Conservation (phyloP, 1,284 basidiomycete genomes). For the Puccinia brachypodii region DNA sequence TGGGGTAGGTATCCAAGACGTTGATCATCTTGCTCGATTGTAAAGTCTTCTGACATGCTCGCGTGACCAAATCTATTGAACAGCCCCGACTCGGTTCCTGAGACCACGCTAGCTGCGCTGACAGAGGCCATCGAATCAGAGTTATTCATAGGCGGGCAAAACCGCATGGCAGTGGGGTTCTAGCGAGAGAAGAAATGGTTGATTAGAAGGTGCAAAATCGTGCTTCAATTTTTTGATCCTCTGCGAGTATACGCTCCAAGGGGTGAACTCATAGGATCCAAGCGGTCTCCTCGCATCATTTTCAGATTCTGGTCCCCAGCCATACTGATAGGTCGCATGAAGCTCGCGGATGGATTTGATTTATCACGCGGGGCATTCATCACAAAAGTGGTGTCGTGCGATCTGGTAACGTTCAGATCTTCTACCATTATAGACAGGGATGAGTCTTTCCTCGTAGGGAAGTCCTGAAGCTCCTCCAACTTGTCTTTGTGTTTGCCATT, state of each 20-base stretch:
- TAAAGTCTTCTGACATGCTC: conserved; percentile 10
- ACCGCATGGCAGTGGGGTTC: conserved; percentile 24
- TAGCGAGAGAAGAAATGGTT: neutral
- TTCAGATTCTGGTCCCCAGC: conserved; percentile 32
- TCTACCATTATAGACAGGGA: conserved; percentile 9
- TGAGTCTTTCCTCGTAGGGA: neutral
- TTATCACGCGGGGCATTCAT: neutral
- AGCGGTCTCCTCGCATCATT: conserved; percentile 42
- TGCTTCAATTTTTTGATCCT: neutral
- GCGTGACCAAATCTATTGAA: neutral
- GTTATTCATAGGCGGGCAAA: neutral
- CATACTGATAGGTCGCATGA: conserved; percentile 44
- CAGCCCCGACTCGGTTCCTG: neutral
- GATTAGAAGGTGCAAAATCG: neutral
- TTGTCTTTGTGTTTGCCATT: neutral
- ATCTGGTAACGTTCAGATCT: neutral
- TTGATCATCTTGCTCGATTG: conserved; percentile 10
- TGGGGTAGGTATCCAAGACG: conserved; percentile 38
- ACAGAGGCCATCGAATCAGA: conserved; percentile 11
- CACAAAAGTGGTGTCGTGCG: neutral
- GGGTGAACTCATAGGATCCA: conserved; percentile 18
- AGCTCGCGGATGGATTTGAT: conserved; percentile 31
- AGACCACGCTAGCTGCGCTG: neutral
- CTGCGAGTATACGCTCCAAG: neutral
- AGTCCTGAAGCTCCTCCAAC: neutral